Conservation (phyloP, 192 early-diverging fungal species). For the Hyaloraphidium curvatum region DNA sequence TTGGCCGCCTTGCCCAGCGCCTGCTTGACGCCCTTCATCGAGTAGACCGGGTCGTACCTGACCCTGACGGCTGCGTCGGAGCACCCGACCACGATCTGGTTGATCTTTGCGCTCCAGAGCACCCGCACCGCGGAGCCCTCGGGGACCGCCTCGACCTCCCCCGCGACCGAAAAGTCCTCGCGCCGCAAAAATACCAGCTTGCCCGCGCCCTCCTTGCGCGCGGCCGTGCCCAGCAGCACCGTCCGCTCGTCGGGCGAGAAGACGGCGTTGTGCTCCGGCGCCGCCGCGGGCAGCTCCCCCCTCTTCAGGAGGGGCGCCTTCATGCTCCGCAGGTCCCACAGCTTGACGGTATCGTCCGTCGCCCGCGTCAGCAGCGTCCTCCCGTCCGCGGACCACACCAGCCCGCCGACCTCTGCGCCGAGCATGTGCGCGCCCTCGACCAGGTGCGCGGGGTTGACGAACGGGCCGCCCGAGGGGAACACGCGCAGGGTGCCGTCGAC, state of each 20-base stretch:
- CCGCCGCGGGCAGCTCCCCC: not conserved
- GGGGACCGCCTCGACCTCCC: not conserved
- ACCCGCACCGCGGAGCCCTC: not conserved
- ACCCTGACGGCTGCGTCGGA: not conserved
- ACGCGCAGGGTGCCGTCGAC: not conserved
- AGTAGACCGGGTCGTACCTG: not conserved
- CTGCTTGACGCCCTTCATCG: not conserved
- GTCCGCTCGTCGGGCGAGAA: not conserved
- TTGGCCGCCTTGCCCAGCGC: not conserved
- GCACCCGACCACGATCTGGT: not conserved
- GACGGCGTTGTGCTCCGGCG: not conserved
- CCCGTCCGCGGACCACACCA: not conserved
- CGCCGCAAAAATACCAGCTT: not conserved
- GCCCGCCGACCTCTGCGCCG: not conserved
- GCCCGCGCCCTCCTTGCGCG: not conserved
- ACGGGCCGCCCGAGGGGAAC: not conserved
- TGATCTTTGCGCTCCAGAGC: not conserved
- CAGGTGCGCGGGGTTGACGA: not conserved
- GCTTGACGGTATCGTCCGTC: not conserved
- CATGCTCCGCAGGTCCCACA: not conserved
- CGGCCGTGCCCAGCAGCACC: not conserved
- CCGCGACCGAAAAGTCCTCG: not conserved
- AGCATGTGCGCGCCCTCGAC: not conserved
- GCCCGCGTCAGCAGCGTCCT: not conserved
- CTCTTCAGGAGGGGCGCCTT: not conserved